A percentile compares a stretch with the other conserved stretches of the same genome.
Conservation (phyloP, 2,329 filamentous ascomycete species). For the Lasiodiplodia theobromae region DNA sequence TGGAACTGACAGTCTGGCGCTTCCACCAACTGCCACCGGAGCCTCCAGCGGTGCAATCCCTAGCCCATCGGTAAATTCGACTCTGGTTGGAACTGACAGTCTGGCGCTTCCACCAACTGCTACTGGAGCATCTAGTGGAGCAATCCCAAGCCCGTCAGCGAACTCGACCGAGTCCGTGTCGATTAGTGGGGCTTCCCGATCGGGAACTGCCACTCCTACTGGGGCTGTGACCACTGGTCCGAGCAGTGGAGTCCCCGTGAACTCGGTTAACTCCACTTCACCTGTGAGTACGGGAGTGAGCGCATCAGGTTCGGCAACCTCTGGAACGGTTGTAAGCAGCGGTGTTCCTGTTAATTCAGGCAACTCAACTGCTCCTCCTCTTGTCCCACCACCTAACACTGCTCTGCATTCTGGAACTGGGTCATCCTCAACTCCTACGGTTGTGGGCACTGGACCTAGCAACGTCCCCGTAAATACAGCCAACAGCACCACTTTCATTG, state of each 20-base stretch:
- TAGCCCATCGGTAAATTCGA: background rate
- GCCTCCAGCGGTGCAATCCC: background rate
- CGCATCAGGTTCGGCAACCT: background rate
- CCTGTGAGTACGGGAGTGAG: background rate
- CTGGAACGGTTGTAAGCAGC: conserved; percentile 4
- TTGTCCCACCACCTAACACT: background rate
- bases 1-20: background rate
- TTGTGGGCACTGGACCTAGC: background rate
- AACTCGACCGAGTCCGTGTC: background rate
- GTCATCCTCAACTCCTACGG: background rate
- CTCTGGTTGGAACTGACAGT: background rate
- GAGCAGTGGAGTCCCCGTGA: conserved; percentile 3
- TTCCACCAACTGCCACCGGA: background rate
- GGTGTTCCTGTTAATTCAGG: conserved; percentile 18
- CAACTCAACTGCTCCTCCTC: conserved; percentile 31
- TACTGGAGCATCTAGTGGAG: background rate
- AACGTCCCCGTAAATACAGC: conserved; percentile 6
- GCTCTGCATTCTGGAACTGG: no score
- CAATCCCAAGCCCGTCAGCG: background rate
- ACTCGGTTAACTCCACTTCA: conserved; percentile 16
- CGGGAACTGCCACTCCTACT: background rate
- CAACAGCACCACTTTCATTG: background rate
- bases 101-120: conserved; percentile 1
- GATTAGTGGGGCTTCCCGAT: background rate
- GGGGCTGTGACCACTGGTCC: background rate